Conservation (phyloP, 768 basidiomycete species). For the Rhodosporidiobolus odoratus region DNA sequence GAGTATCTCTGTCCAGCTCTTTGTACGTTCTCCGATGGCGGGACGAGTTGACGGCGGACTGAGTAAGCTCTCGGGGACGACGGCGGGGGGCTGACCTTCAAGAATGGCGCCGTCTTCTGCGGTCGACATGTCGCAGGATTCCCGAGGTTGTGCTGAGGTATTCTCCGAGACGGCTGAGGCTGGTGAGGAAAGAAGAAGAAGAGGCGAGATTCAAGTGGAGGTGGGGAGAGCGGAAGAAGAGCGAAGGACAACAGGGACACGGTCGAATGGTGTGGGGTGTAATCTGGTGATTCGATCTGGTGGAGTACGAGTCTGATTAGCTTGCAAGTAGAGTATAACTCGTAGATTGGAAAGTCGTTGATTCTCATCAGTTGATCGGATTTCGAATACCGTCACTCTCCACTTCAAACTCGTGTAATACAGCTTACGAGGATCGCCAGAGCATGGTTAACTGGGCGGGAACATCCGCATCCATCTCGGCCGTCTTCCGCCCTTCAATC, state of each 20-base stretch:
- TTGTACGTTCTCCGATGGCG: background rate
- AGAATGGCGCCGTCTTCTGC: background rate
- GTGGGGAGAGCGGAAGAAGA: background rate
- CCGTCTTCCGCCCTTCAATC: constrained; percentile 7
- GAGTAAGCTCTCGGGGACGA: background rate
- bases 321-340: too few species aligned
- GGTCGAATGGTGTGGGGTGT: background rate
- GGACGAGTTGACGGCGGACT: background rate
- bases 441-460: constrained; percentile 33
- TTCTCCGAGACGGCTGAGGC: background rate
- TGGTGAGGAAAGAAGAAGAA: background rate
- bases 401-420: too few species aligned
- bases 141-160: too few species aligned
- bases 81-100: background rate
- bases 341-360: too few species aligned
- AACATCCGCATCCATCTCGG: constrained; percentile 9
- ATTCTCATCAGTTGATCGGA: too few species aligned
- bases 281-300: too few species aligned
- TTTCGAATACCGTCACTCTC: too few species aligned
- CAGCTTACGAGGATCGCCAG: too few species aligned
- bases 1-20: background rate
- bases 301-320: too few species aligned
- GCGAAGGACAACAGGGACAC: background rate
- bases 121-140: too few species aligned
- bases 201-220: background rate